Conservation (phyloP, 441 rosid species). For the Raphanus hybrid region DNA sequence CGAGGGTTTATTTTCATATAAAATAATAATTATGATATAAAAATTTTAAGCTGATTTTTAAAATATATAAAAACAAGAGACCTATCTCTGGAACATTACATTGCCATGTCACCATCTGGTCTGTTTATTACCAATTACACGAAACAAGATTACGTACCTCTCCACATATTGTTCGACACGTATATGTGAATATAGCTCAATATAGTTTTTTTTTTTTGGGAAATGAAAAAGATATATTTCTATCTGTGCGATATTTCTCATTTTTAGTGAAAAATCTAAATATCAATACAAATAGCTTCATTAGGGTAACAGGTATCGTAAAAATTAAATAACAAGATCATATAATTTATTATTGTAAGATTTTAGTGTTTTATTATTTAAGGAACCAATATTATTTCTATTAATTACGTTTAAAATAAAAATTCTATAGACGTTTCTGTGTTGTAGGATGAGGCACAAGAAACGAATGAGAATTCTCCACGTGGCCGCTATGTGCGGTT, state of each 20-base stretch:
- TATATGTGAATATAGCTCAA: conserved; percentile 10
- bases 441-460: conserved; percentile 33
- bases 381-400: conserved; percentile 7
- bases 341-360: neutral
- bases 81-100: conserved; percentile 42
- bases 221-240: neutral
- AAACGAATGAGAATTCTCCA: conserved; percentile 39
- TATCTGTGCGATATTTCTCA: neutral
- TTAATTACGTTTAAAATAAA: conserved; percentile 10
- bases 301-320: conserved; percentile 29
- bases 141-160: conserved; percentile 29
- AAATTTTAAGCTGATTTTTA: neutral
- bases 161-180: conserved; percentile 15
- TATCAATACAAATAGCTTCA: conserved; percentile 11
- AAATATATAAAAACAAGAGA: neutral
- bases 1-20: conserved; percentile 23
- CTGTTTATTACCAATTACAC: conserved; percentile 42
- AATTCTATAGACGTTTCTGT: neutral
- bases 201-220: neutral
- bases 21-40: too few species aligned
- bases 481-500: conserved; percentile 64
- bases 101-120: conserved; percentile 50
- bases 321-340: conserved; percentile 21
- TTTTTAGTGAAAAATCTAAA: neutral
- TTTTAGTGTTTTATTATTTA: neutral